Evolutionary conservation across 2,329 filamentous ascomycete species (phyloP), one percentile per base, ranked within the genome.

Genomic region (Hymenoscyphus scutula): DNA sequence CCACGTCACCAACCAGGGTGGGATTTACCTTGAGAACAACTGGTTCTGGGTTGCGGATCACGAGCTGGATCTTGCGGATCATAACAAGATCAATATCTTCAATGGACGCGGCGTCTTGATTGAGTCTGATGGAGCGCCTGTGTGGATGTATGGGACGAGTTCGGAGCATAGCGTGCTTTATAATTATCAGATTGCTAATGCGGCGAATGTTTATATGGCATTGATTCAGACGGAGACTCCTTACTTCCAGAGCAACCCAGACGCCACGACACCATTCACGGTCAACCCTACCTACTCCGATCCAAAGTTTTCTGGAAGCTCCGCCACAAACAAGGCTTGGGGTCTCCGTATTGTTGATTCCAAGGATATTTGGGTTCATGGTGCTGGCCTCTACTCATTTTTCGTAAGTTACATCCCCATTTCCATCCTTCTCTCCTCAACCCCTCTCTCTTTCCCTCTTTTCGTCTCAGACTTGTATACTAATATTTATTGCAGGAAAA

Each of bases 31-130:
- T 53, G 93, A 97, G 80, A 96, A 96, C 78, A 87, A 82, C 55
- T 96, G 91, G 91, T 88, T 91, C 76, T 96, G 92, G 92, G 89
- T 92, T 55, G 87, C 92, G 2, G 92, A 97, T 75, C 92, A 97
- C 79, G 91, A 96, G 74, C 88, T 97, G 27, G 93, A 97, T 74
- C 82, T 86, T 13, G 67, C 15, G 8, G 88, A 89, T 71, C 85
- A 90, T 75, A 85, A 89, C 74, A 90, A 95, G 76, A 89, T 95
- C 75, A 88, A 91, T 77, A 86, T 97, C 72, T 97, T 89, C 84
- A 96, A 91, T 74, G 92, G 92, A 56, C 90, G 92, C 65, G 93
- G 72, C 53, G 64, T 73, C 11, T 59, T 89, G 38, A 85, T 97
- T 69, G 91, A 96, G 78, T 90, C 85, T 57, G 78, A 81, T 56